Percentiles rank a stretch among this genome's conserved stretches.
These are phyloP conservation scores for Chlamydomonas reinhardtii DNA, from an alignment of 163 green algal species.

Conservation along the genomic window DNA sequence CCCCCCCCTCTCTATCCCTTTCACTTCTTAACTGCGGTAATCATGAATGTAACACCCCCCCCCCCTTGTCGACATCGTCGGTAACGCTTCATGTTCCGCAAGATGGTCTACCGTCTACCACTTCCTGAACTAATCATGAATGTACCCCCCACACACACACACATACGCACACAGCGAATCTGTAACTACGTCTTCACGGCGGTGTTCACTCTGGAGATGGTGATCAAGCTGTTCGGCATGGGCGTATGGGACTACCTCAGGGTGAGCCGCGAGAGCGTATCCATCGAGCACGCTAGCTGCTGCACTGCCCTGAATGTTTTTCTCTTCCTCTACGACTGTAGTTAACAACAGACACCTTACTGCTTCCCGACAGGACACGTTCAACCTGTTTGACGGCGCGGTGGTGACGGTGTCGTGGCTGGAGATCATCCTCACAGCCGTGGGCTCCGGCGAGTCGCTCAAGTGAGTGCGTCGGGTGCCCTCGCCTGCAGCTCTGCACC, in stretches of 20 bases:
- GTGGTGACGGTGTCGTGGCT: constrained; percentile 70
- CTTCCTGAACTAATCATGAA: background rate
- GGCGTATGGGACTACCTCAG: constrained; percentile 69
- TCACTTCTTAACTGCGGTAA: no score
- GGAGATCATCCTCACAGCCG: constrained; percentile 63
- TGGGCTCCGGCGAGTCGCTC: background rate
- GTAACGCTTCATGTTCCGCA: no score
- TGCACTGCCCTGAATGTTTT: no score
- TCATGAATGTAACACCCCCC: no score
- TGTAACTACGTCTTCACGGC: constrained; percentile 64
- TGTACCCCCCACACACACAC: background rate
- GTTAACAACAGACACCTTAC: no score
- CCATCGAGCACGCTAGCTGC: no score
- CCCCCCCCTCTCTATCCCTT: background rate
- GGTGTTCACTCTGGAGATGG: constrained; percentile 75
- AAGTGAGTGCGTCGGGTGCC: no score
- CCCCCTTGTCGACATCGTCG: no score
- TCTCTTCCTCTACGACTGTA: no score
- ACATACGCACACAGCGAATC: constrained; percentile 24
- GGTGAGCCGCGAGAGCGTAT: no score
- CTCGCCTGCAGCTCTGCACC: no score
- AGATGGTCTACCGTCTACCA: no score
- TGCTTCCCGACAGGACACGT: constrained; percentile 63
- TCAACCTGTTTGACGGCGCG: constrained; percentile 79
- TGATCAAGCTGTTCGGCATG: constrained; percentile 78